Evolutionary conservation across 2,329 filamentous ascomycete species (phyloP).

Genomic region (Aspergillus candidus): DNA sequence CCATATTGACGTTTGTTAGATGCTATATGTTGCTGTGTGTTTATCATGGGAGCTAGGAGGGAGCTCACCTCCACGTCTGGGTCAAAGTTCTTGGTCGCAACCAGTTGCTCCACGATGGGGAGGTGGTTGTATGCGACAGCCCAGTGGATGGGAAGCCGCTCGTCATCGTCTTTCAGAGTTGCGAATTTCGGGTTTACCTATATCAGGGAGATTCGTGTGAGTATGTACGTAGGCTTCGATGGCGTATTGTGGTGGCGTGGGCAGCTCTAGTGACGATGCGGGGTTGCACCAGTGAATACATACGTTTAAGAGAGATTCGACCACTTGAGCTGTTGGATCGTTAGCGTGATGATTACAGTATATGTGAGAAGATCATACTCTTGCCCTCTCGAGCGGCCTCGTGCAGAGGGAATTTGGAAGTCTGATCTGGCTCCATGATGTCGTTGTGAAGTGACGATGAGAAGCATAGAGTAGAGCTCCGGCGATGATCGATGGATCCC

Average conservation of each 20-base stretch:
- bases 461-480: too few relatives aligned
- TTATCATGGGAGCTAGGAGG: too few relatives aligned
- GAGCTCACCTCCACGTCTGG: constrained; percentile 66
- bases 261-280: constrained; percentile 11
- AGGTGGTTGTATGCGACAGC: constrained; percentile 76
- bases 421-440: constrained; percentile 38
- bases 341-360: constrained; percentile 7
- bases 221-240: not conserved
- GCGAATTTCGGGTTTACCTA: constrained; percentile 76
- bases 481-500: too few relatives aligned
- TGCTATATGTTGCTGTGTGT: too few relatives aligned
- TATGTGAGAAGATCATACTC: constrained; percentile 48
- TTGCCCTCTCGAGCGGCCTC: constrained; percentile 79
- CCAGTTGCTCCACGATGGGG: constrained; percentile 66
- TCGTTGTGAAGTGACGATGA: not conserved
- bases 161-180: constrained; percentile 70
- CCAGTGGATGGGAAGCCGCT: constrained; percentile 90
- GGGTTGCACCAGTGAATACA: constrained; percentile 27
- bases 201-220: not conserved
- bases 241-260: not conserved
- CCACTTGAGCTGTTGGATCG: constrained; percentile 53
- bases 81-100: constrained; percentile 68
- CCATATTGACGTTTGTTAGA: too few relatives aligned
- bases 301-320: constrained; percentile 69
- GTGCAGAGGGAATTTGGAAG: constrained; percentile 73